phyloP scores from a whole-genome alignment of 2,329 filamentous ascomycete species.

The Aspergillus calidoustus region DNA sequence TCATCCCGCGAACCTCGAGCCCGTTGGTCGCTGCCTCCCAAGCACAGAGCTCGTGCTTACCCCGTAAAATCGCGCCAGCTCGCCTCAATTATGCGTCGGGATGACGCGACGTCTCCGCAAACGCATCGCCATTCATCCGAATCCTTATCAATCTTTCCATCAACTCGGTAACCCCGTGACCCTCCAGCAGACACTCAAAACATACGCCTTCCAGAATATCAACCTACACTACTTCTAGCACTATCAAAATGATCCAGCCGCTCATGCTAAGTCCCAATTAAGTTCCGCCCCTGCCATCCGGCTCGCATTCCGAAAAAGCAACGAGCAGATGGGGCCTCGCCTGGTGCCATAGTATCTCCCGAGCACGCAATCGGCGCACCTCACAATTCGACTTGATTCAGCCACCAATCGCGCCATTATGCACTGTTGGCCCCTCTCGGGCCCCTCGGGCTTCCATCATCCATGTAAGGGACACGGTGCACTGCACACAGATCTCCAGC shows the following conservation, averaged over 20 bases:
- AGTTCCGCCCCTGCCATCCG: not conserved
- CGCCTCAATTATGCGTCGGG: not conserved
- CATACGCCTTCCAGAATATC: not conserved
- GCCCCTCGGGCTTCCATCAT: not conserved
- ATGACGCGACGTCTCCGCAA: not conserved
- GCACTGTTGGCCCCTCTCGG: not conserved
- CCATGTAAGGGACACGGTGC: not conserved
- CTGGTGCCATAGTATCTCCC: constrained; percentile 16
- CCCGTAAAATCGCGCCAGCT: not conserved
- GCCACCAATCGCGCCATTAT: constrained; percentile 5
- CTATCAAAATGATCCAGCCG: not conserved
- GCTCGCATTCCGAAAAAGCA: constrained; percentile 13
- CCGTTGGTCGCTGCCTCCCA: not conserved
- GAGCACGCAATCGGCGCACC: constrained; percentile 25
- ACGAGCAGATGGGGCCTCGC: constrained; percentile 1
- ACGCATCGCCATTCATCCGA: not conserved
- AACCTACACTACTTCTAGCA: too few species aligned
- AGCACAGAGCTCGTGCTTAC: not conserved
- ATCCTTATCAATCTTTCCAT: not conserved
- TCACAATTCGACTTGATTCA: not conserved
- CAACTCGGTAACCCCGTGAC: not conserved
- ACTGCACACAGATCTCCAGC: not conserved
- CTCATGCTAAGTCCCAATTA: not conserved
- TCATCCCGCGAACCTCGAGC: not conserved
- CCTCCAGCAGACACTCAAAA: not conserved